Conservation (phyloP, 2,329 filamentous ascomycete species). For the Neonectria sp. region DNA sequence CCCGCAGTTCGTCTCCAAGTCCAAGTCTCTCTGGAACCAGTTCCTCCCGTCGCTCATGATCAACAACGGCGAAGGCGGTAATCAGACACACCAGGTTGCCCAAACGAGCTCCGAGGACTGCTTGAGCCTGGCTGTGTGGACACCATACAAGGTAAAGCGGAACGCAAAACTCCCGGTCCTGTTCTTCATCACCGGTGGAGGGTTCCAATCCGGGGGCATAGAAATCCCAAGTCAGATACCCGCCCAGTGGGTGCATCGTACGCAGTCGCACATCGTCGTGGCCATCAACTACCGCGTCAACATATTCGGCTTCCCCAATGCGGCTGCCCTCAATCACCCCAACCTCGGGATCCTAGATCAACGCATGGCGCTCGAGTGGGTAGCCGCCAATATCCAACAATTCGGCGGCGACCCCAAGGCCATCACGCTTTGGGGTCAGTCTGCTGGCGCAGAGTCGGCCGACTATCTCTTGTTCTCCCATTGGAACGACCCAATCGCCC, state of each 20-base stretch:
- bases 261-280: constrained; percentile 49
- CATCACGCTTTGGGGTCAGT: constrained; percentile 64
- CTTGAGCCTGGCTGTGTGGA: constrained; percentile 60
- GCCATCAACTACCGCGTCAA: constrained; percentile 51
- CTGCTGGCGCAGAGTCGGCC: constrained; percentile 70
- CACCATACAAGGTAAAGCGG: constrained; percentile 58
- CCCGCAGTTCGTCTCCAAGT: constrained; percentile 50
- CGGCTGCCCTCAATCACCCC: constrained; percentile 51
- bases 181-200: constrained; percentile 48
- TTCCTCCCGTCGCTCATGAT: constrained; percentile 14
- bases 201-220: constrained; percentile 45
- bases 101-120: constrained; percentile 48
- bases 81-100: constrained; percentile 13
- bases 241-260: constrained; percentile 47
- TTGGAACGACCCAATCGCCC: constrained; percentile 61
- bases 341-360: constrained; percentile 69
- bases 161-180: constrained; percentile 51
- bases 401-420: constrained; percentile 64
- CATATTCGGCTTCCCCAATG: constrained; percentile 52
- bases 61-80: constrained; percentile 11
- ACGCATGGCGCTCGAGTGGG: constrained; percentile 66
- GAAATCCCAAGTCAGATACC: constrained; percentile 49
- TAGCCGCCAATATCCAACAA: constrained; percentile 61
- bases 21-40: constrained; percentile 20
- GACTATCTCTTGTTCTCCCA: constrained; percentile 75